Conservation (phyloP, 2,329 filamentous ascomycete species). For the Niveomyces coronatus region DNA sequence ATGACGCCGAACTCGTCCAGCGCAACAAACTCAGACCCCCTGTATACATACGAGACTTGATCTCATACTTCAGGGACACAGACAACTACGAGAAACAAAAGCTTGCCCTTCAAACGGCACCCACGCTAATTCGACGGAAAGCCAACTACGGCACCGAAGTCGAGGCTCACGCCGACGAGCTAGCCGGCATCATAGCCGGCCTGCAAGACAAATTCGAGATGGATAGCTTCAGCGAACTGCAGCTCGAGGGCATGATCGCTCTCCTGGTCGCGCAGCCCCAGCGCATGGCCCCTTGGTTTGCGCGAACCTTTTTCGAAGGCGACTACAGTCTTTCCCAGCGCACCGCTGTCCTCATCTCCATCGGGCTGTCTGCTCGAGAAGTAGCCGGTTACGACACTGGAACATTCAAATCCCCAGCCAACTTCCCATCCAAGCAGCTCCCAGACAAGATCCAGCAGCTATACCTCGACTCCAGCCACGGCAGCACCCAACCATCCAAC, state of each 20-base stretch:
- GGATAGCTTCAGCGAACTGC: constrained; percentile 63
- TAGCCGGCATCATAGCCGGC: constrained; percentile 66
- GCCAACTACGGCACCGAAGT: constrained; percentile 82
- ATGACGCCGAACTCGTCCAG: constrained; percentile 79
- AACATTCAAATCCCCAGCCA: constrained; percentile 35
- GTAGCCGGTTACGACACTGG: constrained; percentile 64
- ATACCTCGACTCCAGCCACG: constrained; percentile 39
- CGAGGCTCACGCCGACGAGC: constrained; percentile 68
- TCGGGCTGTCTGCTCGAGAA: constrained; percentile 76
- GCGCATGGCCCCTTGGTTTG: constrained; percentile 74
- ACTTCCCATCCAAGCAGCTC: constrained; percentile 74
- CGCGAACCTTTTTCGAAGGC: constrained; percentile 77
- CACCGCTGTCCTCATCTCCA: constrained; percentile 66
- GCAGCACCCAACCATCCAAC: constrained; percentile 14
- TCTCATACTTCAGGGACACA: constrained; percentile 65
- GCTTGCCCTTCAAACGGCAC: constrained; percentile 66
- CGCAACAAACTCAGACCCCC: constrained; percentile 75
- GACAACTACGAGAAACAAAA: constrained; percentile 80
- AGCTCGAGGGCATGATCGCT: constrained; percentile 72
- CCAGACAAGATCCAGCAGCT: constrained; percentile 63
- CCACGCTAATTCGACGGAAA: constrained; percentile 77
- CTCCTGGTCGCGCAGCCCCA: constrained; percentile 66
- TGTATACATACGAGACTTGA: constrained; percentile 82
- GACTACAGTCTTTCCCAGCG: constrained; percentile 85
- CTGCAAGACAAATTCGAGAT: constrained; percentile 80